These are phyloP conservation scores for Angomonas ambiguus DNA, from an alignment of 208 protist genomes.

Conservation along the genomic window DNA sequence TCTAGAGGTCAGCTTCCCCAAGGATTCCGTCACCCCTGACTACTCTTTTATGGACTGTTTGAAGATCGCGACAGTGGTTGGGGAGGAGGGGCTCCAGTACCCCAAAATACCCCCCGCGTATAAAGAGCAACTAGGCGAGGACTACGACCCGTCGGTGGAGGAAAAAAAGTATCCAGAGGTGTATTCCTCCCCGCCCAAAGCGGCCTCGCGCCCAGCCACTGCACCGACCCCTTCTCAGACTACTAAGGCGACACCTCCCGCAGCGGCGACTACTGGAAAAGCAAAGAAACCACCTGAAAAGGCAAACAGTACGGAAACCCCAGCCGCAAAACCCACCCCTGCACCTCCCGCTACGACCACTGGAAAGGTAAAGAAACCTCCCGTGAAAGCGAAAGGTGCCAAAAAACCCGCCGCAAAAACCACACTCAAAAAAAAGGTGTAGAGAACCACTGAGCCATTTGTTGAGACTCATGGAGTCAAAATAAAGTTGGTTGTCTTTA, in stretches of 20 bases:
- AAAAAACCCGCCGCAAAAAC: background rate
- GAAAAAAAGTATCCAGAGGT: background rate
- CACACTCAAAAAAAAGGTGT: background rate
- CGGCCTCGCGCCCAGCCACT: background rate
- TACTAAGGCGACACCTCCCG: background rate
- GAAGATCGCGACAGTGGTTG: background rate
- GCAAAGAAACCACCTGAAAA: background rate
- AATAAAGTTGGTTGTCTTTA: too few relatives aligned
- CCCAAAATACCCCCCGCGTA: background rate
- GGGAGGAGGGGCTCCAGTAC: background rate
- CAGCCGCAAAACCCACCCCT: background rate
- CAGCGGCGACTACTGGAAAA: background rate
- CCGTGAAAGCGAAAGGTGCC: background rate
- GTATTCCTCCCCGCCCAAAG: too few relatives aligned
- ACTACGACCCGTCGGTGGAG: slow-evolving; percentile 1
- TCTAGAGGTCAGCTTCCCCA: background rate
- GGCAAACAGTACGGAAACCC: background rate
- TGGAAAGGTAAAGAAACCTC: too few relatives aligned
- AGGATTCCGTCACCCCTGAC: background rate
- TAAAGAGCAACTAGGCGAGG: background rate
- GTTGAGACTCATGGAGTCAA: too few relatives aligned
- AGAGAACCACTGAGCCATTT: too few relatives aligned
- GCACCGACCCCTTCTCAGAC: background rate
- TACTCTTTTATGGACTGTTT: background rate
- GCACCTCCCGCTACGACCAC: background rate